phyloP scores from a whole-genome alignment of 1,139 yeast genomes.

The Yamadazyma buinensis region DNA sequence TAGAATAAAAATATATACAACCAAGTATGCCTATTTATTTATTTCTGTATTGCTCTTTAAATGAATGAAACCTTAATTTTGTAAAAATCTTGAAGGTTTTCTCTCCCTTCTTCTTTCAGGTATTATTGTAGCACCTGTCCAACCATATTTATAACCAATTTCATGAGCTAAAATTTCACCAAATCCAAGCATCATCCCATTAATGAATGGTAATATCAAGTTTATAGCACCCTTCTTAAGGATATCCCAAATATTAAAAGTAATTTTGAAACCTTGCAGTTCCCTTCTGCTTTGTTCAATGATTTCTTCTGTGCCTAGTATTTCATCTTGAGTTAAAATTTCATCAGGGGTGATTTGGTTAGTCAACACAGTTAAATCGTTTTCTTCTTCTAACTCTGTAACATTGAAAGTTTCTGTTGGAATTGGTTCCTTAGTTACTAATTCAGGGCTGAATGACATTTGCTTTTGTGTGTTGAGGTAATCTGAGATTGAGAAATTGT shows the following conservation, averaged over 20 bases:
- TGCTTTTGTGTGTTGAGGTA: no score
- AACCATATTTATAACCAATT: slow-evolving; percentile 74
- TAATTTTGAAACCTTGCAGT: slow-evolving; percentile 6
- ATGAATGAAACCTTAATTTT: no score
- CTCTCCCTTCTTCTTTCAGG: slow-evolving; percentile 32
- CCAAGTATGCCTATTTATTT: no score
- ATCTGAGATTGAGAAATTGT: no score
- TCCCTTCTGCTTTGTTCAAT: slow-evolving; percentile 18
- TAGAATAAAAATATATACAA: no score
- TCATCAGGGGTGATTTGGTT: slow-evolving; percentile 17
- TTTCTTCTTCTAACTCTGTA: slow-evolving; percentile 10
- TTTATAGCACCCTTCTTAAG: slow-evolving; percentile 62
- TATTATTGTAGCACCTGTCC: slow-evolving; percentile 70
- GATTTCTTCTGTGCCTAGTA: slow-evolving; percentile 20
- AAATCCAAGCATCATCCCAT: slow-evolving; percentile 94
- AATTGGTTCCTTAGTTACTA: slow-evolving; percentile 1
- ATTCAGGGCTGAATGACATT: slow-evolving; percentile 9
- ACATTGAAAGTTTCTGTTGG: slow-evolving; percentile 8
- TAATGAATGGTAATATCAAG: slow-evolving; percentile 78
- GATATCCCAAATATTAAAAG: slow-evolving; percentile 29
- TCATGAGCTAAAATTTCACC: slow-evolving; percentile 97
- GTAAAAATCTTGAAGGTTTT: slow-evolving; percentile 10
- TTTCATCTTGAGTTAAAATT: slow-evolving; percentile 16
- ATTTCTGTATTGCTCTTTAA: no score
- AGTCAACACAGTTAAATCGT: slow-evolving; percentile 14